A percentile compares a stretch with the other conserved stretches of the same genome.
phyloP scores from a whole-genome alignment of 208 protist species.

The Trypanosoma scelopori region DNA sequence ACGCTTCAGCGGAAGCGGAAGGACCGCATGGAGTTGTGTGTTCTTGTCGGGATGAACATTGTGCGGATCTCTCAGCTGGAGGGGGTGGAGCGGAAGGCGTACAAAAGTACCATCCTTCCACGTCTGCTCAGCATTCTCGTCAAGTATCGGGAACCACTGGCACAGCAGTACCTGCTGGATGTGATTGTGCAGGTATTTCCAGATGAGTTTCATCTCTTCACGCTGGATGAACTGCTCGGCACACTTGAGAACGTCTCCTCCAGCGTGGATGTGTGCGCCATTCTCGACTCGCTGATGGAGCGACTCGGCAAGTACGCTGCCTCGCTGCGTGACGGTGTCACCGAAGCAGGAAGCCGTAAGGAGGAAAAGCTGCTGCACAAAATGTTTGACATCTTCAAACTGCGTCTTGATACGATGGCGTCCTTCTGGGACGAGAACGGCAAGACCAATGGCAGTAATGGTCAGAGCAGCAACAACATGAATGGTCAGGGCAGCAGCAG shows the following conservation, averaged over 20 bases:
- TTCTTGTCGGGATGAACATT: slow-evolving; percentile 98
- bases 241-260: slow-evolving; percentile 58
- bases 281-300: slow-evolving; percentile 89
- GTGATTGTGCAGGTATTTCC: slow-evolving; percentile 98
- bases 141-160: slow-evolving; percentile 95
- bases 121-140: slow-evolving; percentile 91
- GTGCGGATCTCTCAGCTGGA: slow-evolving; percentile 96
- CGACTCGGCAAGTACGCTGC: slow-evolving; percentile 81
- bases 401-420: slow-evolving; percentile 37
- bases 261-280: slow-evolving; percentile 90
- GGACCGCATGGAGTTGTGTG: slow-evolving; percentile 95
- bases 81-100: slow-evolving; percentile 90
- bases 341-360: slow-evolving; percentile 18
- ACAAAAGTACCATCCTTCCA: slow-evolving; percentile 85
- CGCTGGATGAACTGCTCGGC: slow-evolving; percentile 86
- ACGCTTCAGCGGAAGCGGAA: slow-evolving; percentile 60
- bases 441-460: neutral
- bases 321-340: slow-evolving; percentile 36
- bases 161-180: slow-evolving; percentile 99
- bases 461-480: neutral
- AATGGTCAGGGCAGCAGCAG: neutral
- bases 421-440: slow-evolving; percentile 28
- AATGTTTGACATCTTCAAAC: slow-evolving; percentile 59
- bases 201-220: slow-evolving; percentile 97
- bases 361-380: slow-evolving; percentile 42